Evolutionary conservation across 2,329 filamentous ascomycete species (phyloP).

Genomic region (Epichloe gansuensis): DNA sequence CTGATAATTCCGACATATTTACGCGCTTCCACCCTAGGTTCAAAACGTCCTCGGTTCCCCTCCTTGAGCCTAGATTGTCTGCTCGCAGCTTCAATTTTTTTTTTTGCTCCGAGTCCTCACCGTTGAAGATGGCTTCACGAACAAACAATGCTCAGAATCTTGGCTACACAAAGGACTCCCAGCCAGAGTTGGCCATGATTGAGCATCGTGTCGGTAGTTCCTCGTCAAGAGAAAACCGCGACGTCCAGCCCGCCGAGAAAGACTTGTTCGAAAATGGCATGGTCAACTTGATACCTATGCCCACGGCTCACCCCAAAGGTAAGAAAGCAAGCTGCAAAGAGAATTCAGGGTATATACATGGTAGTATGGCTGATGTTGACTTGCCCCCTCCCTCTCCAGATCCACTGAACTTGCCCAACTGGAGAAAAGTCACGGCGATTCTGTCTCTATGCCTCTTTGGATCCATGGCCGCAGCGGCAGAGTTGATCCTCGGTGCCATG

Average conservation of each 20-base stretch:
- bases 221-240: neutral
- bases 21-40: too few species aligned
- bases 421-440: neutral
- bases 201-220: neutral
- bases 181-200: neutral
- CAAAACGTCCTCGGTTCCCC: too few species aligned
- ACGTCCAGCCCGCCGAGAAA: neutral
- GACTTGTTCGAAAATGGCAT: neutral
- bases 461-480: conserved; percentile 1
- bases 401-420: conserved; percentile 1
- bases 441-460: conserved; percentile 1
- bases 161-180: neutral
- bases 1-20: too few species aligned
- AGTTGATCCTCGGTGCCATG: conserved; percentile 2
- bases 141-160: neutral
- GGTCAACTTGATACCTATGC: conserved; percentile 3
- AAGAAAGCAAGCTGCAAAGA: neutral
- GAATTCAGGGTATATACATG: neutral
- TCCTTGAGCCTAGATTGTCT: too few species aligned
- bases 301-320: conserved; percentile 1
- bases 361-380: neutral
- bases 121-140: neutral
- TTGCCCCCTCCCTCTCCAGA: neutral
- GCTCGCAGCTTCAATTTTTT: too few species aligned
- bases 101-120: neutral